phyloP scores from a whole-genome alignment of 352 stramenopile genomes.

The Phytophthora gonapodyides region DNA sequence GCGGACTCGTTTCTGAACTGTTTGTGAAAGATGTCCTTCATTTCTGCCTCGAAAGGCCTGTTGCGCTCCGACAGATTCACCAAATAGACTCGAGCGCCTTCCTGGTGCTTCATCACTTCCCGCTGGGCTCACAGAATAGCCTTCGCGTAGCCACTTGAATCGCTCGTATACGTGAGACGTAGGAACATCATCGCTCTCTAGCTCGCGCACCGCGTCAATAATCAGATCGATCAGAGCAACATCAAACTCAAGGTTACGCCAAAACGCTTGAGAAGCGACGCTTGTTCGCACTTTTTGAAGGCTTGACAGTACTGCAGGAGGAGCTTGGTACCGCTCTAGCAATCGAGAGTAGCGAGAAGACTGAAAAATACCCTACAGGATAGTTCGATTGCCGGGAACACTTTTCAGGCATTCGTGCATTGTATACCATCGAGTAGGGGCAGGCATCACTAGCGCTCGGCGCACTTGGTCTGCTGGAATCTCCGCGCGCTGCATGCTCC shows the following conservation, averaged over 20 bases:
- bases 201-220: slow-evolving; percentile 5
- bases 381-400: slow-evolving; percentile 5
- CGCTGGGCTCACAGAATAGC: too few relatives aligned
- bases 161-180: slow-evolving; percentile 8
- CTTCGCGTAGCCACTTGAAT: too few relatives aligned
- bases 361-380: slow-evolving; percentile 8
- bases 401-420: slow-evolving; percentile 8
- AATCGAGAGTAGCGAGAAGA: slow-evolving; percentile 2
- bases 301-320: neutral
- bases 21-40: too few relatives aligned
- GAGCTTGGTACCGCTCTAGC: neutral
- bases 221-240: slow-evolving; percentile 11
- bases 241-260: slow-evolving; percentile 3
- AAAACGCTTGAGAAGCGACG: neutral
- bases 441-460: slow-evolving; percentile 4
- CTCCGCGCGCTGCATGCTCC: neutral
- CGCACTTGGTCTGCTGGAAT: neutral
- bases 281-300: neutral
- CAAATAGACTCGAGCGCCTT: too few relatives aligned
- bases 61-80: too few relatives aligned
- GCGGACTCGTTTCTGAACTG: too few relatives aligned
- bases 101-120: too few relatives aligned
- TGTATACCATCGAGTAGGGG: slow-evolving; percentile 16
- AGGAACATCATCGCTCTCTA: slow-evolving; percentile 6
- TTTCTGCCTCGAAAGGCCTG: too few relatives aligned